These are phyloP conservation scores for Isatis lusitanica DNA, from an alignment of 441 rosid genomes.

Conservation along the genomic window DNA sequence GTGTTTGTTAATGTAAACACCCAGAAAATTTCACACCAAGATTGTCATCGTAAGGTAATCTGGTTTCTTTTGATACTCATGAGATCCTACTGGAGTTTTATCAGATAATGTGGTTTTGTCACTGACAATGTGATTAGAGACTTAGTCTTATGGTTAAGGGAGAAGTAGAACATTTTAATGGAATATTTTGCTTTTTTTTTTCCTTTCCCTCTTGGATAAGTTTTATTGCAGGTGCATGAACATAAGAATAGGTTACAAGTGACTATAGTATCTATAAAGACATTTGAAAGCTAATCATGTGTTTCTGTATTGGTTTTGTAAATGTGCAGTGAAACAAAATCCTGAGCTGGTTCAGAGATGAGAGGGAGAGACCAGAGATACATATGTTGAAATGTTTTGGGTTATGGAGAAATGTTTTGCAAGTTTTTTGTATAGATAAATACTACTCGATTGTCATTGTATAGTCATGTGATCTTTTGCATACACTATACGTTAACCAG, in stretches of 20 bases:
- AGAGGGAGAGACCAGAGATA: neutral
- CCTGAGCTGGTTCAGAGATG: slow-evolving; percentile 4
- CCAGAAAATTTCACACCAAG: slow-evolving; percentile 60
- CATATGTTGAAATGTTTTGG: slow-evolving; percentile 7
- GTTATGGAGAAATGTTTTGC: slow-evolving; percentile 2
- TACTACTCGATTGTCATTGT: neutral
- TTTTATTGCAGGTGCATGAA: neutral
- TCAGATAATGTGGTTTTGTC: neutral
- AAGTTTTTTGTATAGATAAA: slow-evolving; percentile 25
- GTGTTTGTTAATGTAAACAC: slow-evolving; percentile 60
- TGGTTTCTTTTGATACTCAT: neutral
- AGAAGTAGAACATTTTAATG: neutral
- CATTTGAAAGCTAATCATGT: neutral
- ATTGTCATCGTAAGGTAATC: slow-evolving; percentile 64
- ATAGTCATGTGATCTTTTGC: neutral
- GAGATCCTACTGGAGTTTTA: neutral
- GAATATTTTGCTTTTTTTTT: neutral
- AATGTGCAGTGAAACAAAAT: slow-evolving; percentile 27
- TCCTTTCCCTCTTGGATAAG: neutral
- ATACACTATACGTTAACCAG: neutral
- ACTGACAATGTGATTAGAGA: neutral
- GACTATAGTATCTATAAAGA: no score
- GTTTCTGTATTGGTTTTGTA: neutral
- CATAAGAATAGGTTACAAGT: neutral
- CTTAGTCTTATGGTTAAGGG: neutral